Conservation (phyloP, 331 rosid species). For the Quercus tomentella region DNA sequence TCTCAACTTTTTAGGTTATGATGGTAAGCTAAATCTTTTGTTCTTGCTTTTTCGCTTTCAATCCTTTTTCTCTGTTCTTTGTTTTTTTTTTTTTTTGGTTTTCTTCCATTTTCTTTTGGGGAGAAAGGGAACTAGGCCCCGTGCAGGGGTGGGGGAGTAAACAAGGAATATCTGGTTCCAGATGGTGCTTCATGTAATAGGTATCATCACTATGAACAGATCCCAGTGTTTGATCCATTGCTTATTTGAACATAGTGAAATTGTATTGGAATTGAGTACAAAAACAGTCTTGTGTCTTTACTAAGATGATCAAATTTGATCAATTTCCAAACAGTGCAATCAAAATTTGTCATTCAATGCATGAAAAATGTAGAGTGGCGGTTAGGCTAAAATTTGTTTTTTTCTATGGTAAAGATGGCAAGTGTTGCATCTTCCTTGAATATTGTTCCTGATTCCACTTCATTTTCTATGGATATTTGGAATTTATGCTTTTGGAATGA, state of each 20-base stretch:
- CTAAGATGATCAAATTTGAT: neutral
- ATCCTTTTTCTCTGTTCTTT: neutral
- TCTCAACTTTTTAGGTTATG: slow-evolving; percentile 97
- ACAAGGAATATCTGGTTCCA: neutral
- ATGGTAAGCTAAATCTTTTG: slow-evolving; percentile 50
- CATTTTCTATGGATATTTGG: neutral
- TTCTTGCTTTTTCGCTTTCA: neutral
- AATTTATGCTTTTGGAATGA: neutral
- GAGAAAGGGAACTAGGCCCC: too few relatives aligned
- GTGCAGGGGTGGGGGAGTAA: neutral
- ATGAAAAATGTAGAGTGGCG: neutral
- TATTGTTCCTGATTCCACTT: neutral
- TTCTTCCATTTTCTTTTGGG: too few relatives aligned
- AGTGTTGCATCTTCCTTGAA: neutral
- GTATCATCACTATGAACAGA: neutral
- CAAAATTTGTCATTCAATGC: neutral
- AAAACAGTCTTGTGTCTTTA: neutral
- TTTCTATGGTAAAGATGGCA: neutral
- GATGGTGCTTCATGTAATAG: neutral
- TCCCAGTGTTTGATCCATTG: neutral
- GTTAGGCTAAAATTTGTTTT: neutral
- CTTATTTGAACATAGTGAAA: neutral
- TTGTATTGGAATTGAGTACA: neutral
- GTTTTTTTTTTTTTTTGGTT: neutral
- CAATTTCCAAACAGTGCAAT: neutral